Percentiles rank a stretch among this genome's conserved stretches.
These are phyloP conservation scores for Fusarium mundagurra DNA, from an alignment of 2,329 filamentous ascomycete species.

Conservation along the genomic window DNA sequence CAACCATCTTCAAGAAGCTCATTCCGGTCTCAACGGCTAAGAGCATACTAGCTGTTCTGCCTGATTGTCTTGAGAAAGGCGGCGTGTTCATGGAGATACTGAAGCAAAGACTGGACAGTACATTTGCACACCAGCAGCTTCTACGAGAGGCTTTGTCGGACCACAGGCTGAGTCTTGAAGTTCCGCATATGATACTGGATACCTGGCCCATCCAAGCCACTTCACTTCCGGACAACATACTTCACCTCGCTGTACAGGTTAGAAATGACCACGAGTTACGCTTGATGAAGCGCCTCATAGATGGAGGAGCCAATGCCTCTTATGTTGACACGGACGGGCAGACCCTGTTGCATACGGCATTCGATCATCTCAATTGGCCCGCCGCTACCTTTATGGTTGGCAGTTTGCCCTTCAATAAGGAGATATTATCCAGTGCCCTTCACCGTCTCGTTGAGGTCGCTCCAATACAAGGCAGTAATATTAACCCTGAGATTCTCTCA, in stretches of 20 bases:
- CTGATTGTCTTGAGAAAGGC: background rate
- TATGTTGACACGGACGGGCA: rapidly evolving
- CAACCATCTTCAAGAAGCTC: background rate
- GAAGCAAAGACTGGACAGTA: background rate
- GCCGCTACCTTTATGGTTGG: rapidly evolving
- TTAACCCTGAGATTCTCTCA: background rate
- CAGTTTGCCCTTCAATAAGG: rapidly evolving
- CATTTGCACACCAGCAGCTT: background rate
- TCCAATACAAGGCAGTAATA: background rate
- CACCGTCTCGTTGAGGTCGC: rapidly evolving
- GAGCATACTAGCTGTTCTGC: background rate
- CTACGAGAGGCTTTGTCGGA: rapidly evolving
- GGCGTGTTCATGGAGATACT: rapidly evolving
- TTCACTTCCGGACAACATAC: background rate
- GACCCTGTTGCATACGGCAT: background rate
- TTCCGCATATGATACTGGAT: background rate
- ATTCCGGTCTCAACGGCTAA: background rate
- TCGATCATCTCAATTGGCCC: background rate
- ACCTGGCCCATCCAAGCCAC: background rate
- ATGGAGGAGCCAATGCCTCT: background rate
- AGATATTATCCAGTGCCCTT: background rate
- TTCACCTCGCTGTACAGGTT: background rate
- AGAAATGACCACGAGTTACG: background rate
- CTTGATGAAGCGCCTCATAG: background rate
- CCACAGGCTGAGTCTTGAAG: rapidly evolving